phyloP scores from a whole-genome alignment of 352 stramenopile genomes.

The Blastocystis sp. region DNA sequence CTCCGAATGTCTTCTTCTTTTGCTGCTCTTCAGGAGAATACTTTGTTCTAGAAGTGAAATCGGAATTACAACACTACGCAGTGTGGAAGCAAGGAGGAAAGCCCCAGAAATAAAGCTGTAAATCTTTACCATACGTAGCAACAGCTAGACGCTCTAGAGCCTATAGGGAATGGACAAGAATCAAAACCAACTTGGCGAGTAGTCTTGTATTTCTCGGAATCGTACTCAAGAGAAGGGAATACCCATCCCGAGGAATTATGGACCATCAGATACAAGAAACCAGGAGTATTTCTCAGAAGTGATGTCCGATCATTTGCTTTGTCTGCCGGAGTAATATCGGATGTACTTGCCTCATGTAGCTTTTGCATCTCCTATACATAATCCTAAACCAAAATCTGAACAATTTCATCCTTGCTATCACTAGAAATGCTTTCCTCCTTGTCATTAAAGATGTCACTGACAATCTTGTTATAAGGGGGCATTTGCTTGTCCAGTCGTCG shows the following conservation, averaged over 20 bases:
- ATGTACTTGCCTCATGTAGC: slow-evolving; percentile 46
- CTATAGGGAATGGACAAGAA: not conserved
- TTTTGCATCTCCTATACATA: slow-evolving; percentile 43
- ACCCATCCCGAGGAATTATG: not conserved
- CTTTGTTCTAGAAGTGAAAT: not conserved
- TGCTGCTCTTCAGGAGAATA: slow-evolving; percentile 31
- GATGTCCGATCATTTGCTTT: slow-evolving; percentile 51
- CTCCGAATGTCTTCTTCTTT: slow-evolving; percentile 23
- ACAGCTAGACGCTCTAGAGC: slow-evolving; percentile 23
- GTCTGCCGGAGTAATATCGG: slow-evolving; percentile 48
- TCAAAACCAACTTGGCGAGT: not conserved
- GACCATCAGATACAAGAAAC: slow-evolving; percentile 50
- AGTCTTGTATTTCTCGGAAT: slow-evolving; percentile 11
- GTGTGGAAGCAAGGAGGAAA: slow-evolving; percentile 37
- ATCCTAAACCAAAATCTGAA: not conserved
- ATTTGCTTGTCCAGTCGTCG: slow-evolving; percentile 10
- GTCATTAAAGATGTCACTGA: not conserved
- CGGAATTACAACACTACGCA: not conserved
- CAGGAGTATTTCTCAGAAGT: slow-evolving; percentile 33
- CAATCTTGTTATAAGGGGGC: slow-evolving; percentile 29
- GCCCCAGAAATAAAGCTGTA: slow-evolving; percentile 53
- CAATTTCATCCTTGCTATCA: slow-evolving; percentile 42
- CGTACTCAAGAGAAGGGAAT: slow-evolving; percentile 7
- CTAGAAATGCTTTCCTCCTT: not conserved
- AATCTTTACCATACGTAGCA: slow-evolving; percentile 37